phyloP scores from a whole-genome alignment of 345 rosid genomes.

The Arabis alpina region DNA sequence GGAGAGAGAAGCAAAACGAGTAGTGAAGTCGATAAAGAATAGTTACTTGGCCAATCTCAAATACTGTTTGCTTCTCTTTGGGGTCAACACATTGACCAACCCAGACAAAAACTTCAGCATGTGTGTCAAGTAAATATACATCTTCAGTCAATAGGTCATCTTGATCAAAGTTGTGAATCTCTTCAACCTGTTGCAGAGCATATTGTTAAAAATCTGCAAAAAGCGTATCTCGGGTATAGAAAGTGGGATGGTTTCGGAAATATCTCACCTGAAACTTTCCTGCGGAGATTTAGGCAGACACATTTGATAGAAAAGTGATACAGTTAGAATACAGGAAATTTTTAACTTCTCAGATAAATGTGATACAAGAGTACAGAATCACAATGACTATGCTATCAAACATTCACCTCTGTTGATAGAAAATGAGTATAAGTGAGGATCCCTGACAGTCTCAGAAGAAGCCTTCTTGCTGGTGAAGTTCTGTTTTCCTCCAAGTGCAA shows the following conservation, averaged over 20 bases:
- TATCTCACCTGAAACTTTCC: constrained; percentile 93
- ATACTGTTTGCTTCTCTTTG: constrained; percentile 88
- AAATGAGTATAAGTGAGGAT: constrained; percentile 83
- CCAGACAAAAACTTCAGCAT: constrained; percentile 96
- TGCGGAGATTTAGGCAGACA: constrained; percentile 42
- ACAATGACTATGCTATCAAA: not conserved
- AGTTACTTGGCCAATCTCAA: constrained; percentile 88
- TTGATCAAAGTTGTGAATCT: constrained; percentile 84
- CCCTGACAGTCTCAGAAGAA: constrained; percentile 69
- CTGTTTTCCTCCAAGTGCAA: constrained; percentile 97
- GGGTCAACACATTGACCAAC: constrained; percentile 85
- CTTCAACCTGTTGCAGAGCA: constrained; percentile 68
- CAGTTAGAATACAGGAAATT: constrained; percentile 22
- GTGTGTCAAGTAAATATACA: constrained; percentile 84
- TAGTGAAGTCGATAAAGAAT: constrained; percentile 9
- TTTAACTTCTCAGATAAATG: constrained; percentile 24
- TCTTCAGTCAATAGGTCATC: constrained; percentile 97
- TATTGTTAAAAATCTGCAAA: constrained; percentile 29
- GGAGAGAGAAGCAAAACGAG: constrained; percentile 2
- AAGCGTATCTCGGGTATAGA: not conserved
- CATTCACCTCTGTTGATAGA: constrained; percentile 68
- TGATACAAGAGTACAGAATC: not conserved
- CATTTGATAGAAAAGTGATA: constrained; percentile 28
- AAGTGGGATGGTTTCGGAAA: constrained; percentile 20
- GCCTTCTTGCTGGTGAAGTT: constrained; percentile 71